These are phyloP conservation scores for Russula dissimulans DNA, from an alignment of 768 basidiomycete genomes.

Conservation along the genomic window DNA sequence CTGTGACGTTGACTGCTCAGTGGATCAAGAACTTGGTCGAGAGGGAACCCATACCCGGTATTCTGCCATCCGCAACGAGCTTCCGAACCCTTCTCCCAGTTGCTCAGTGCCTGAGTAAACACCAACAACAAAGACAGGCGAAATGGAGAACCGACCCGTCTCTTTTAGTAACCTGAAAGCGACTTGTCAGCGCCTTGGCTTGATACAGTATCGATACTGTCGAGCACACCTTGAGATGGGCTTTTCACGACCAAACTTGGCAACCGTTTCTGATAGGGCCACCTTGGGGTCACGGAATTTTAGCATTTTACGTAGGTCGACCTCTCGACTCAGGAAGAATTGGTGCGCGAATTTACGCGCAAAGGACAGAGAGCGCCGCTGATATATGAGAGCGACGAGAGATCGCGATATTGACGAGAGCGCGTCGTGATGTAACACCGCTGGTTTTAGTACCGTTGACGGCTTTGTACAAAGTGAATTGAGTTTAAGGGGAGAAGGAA, in stretches of 20 bases:
- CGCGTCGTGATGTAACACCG: slow-evolving; percentile 73
- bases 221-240: slow-evolving; percentile 56
- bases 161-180: slow-evolving; percentile 70
- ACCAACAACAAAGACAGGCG: slow-evolving; percentile 93
- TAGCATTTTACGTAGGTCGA: slow-evolving; percentile 71
- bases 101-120: slow-evolving; percentile 77
- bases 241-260: slow-evolving; percentile 54
- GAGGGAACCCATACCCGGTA: slow-evolving; percentile 48
- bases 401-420: slow-evolving; percentile 82
- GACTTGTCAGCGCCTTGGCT: not conserved
- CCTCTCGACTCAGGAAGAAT: slow-evolving; percentile 77
- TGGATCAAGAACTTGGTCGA: not conserved
- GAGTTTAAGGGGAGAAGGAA: not conserved
- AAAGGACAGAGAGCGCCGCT: slow-evolving; percentile 72
- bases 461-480: slow-evolving; percentile 29
- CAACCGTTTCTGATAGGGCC: slow-evolving; percentile 62
- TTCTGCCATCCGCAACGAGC: slow-evolving; percentile 90
- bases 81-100: slow-evolving; percentile 92
- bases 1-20: slow-evolving; percentile 28
- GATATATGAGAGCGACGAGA: slow-evolving; percentile 81
- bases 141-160: slow-evolving; percentile 83
- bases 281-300: slow-evolving; percentile 80
- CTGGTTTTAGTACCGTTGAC: slow-evolving; percentile 37
- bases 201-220: not conserved
- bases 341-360: slow-evolving; percentile 87